Conservation (phyloP, 352 stramenopile species). For the Pythium monospermum region DNA sequence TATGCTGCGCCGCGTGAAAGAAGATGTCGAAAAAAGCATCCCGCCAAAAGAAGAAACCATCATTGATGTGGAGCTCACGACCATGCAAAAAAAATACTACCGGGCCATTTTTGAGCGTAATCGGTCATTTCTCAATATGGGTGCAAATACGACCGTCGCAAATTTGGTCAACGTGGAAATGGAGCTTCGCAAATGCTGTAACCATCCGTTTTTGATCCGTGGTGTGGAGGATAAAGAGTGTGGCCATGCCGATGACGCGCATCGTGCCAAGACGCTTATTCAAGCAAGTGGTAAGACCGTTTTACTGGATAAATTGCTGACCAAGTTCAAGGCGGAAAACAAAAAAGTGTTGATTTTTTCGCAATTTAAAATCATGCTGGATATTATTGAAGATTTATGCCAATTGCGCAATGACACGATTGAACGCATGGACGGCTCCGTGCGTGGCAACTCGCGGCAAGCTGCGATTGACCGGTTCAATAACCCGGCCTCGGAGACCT, state of each 20-base stretch:
- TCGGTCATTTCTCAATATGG: constrained; percentile 86
- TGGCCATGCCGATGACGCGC: constrained; percentile 54
- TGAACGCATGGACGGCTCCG: constrained; percentile 95
- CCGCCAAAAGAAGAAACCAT: constrained; percentile 99
- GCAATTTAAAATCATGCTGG: constrained; percentile 99
- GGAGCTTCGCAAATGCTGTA: constrained; percentile 99
- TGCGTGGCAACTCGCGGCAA: constrained; percentile 96
- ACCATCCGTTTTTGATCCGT: constrained; percentile 98
- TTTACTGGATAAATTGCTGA: constrained; percentile 98
- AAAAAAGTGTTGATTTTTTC: constrained; percentile 99
- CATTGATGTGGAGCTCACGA: constrained; percentile 99
- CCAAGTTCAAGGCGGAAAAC: constrained; percentile 94
- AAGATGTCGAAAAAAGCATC: constrained; percentile 99
- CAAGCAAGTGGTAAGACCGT: constrained; percentile 96
- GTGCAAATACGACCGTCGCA: constrained; percentile 84
- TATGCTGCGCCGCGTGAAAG: constrained; percentile 99
- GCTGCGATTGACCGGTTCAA: constrained; percentile 99
- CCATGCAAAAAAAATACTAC: constrained; percentile 97
- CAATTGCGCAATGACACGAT: constrained; percentile 82
- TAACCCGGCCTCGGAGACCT: constrained; percentile 90
- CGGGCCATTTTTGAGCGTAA: constrained; percentile 99
- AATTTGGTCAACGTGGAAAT: constrained; percentile 99
- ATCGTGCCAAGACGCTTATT: constrained; percentile 69
- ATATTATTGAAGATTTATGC: constrained; percentile 92
- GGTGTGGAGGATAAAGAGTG: constrained; percentile 98